Evolutionary conservation across 306 rosid genomes (phyloP), one percentile per base, ranked within the genome.

Genomic region (Cyamopsis tetragonoloba): DNA sequence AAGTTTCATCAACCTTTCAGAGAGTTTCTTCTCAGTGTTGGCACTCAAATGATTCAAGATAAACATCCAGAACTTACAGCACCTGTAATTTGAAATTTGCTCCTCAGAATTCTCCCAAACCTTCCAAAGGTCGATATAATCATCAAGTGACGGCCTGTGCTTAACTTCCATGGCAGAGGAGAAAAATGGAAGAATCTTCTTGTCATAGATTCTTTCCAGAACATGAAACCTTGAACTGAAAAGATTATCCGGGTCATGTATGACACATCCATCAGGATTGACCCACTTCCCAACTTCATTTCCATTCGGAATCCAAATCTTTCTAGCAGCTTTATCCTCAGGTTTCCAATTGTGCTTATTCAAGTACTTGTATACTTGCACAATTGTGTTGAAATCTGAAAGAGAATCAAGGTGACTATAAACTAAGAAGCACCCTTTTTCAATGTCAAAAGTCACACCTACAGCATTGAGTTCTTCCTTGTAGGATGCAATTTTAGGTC

Each of bases 41-140:
- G 9, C 4, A 41, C 23, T 23, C 42, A 74, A 77, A 54, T 84
- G 80, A 23, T 55, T 75, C 13, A 62, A 60, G 17, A 87, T 57
- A 59, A 77, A 82, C 3, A 4, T 60, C 95, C 95, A 91, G 63
- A 91, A 91, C 74, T 75, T 91, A 20, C 58, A 77, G 64, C 95
- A 91, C 15, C 77, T 64, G 13, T 65, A 84, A 43, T 42, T 31
- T 0, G 88, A 76, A 71, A 87, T 1, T 22, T 8, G 26, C 7
- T 51, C 57, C 26, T 15, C 48, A 19, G 82, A 78, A 57, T 54
- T 70, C 79, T 82, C 97, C 92, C 97, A 91, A 4, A 22, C 70
- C 74, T 79, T 79, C 97, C 95, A 88, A 1, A 88, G 86, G 18
- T 61, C 55, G 20, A 73, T 65, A 72, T 86, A 91, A 64, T 88